Evolutionary conservation across 208 protist species (phyloP).

Genomic region (Crithidia expoeki): DNA sequence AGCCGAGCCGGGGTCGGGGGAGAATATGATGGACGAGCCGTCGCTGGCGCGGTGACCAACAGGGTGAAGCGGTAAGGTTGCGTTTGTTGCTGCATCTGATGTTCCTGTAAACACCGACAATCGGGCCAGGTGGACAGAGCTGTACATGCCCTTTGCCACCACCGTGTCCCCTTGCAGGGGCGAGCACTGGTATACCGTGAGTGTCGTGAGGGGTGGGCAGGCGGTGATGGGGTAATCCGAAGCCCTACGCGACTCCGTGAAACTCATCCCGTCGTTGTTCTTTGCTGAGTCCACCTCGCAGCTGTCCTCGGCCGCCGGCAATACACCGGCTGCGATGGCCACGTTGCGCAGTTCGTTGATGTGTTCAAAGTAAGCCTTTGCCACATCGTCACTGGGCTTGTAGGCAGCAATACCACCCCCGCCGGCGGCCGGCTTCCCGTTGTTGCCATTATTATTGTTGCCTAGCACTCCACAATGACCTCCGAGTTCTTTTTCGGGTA

Average conservation of each 20-base stretch:
- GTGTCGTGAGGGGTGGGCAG: slow-evolving; percentile 15
- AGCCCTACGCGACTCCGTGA: neutral
- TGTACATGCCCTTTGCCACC: slow-evolving; percentile 60
- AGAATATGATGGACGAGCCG: slow-evolving; percentile 12
- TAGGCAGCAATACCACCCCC: slow-evolving; percentile 31
- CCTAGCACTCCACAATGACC: neutral
- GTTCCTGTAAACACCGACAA: slow-evolving; percentile 47
- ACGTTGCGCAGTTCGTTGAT: slow-evolving; percentile 33
- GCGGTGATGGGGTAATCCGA: slow-evolving; percentile 7
- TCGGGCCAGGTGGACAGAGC: slow-evolving; percentile 53
- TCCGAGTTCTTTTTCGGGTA: neutral
- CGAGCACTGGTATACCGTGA: slow-evolving; percentile 42
- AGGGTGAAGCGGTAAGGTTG: slow-evolving; percentile 15
- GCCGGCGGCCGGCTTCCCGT: slow-evolving; percentile 10
- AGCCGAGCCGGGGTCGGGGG: neutral
- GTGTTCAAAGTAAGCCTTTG: slow-evolving; percentile 29
- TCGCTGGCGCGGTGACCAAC: neutral
- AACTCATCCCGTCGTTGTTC: slow-evolving; percentile 11
- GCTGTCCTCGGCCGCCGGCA: slow-evolving; percentile 6
- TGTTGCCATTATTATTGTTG: slow-evolving; percentile 15
- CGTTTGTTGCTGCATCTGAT: slow-evolving; percentile 9
- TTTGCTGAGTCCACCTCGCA: slow-evolving; percentile 5
- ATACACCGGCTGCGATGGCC: slow-evolving; percentile 33
- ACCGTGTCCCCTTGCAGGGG: slow-evolving; percentile 27
- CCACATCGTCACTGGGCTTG: slow-evolving; percentile 29